Base-by-base conservation (phyloP, 768 basidiomycete genomes). In the Dentipellis fragilis region DNA sequence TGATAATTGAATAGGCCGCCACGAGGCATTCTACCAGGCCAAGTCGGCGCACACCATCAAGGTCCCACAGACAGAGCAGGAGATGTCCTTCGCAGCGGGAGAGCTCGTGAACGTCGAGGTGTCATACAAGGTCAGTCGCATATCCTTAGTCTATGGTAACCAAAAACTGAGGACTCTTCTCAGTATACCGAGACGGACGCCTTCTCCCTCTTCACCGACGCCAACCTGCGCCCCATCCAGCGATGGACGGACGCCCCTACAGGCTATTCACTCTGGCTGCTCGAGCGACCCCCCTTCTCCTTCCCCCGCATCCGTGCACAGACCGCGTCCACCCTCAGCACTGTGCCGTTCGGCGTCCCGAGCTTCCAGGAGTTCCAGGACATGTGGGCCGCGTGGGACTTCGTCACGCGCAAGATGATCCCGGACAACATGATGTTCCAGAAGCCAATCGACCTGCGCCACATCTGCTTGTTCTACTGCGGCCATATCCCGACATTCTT, bases 401-500 rank as follows among this genome's bases (percentile, higher is more conserved):
- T 76, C 48, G 73, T 94, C 49, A 90, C 89, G 11, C 73, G 81
- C 56, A 77, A 77, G 49, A 95, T 97, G 93, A 92, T 97, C 54
- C 86, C 93, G 0, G 72, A 78, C 17, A 79, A 83, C 23, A 89
- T 97, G 87, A 74, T 95, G 22, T 85, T 84, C 66, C 75, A 89
- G 66, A 95, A 90, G 66, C 94, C 95, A 3, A 97, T 98, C 58
- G 85, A 96, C 64, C 73, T 98, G 48, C 79, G 96, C 34, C 94
- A 98, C 68, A 93, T 95, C 55, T 95, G 93, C 65, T 76, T 98
- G n/a, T 99, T 99, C 72, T 97, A 97, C 69, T 65, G 91, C 11
- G 95, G 95, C 0, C 96, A 98, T 67, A 92, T 97, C 48, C 92
- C 92, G 1, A 78, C 89, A 17, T 96, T 95, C 73, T 69, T 94